Conservation (phyloP, 2,329 filamentous ascomycete species). For the Sarocladium brachiariae region DNA sequence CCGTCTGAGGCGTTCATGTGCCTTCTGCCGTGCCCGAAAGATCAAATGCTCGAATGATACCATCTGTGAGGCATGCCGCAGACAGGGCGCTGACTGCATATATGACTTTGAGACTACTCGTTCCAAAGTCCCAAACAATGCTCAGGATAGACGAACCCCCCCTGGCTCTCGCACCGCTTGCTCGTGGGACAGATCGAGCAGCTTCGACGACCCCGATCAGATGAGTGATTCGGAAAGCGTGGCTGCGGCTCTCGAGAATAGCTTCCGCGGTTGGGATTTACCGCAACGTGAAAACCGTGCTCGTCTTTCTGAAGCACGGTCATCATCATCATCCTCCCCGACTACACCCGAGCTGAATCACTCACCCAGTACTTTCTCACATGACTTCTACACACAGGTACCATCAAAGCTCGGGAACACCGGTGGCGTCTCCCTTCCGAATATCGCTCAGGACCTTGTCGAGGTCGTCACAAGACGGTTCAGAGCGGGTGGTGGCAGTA, state of each 20-base stretch:
- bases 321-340: not conserved
- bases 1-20: conserved; percentile 27
- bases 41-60: conserved; percentile 32
- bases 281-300: no score
- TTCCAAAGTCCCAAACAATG: conserved; percentile 21
- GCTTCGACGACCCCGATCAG: conserved; percentile 12
- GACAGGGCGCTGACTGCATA: conserved; percentile 30
- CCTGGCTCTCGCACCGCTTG: not conserved
- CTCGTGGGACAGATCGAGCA: conserved; percentile 12
- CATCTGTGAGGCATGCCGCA: conserved; percentile 30
- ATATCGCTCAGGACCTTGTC: conserved; percentile 25
- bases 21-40: conserved; percentile 30
- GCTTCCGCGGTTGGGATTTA: conserved; percentile 21
- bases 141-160: conserved; percentile 19
- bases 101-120: conserved; percentile 29
- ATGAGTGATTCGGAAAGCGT: conserved; percentile 19
- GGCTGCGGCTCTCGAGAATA: conserved; percentile 22
- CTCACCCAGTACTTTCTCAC: not conserved
- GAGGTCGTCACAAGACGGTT: conserved; percentile 22
- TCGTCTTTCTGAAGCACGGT: no score
- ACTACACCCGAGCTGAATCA: not conserved
- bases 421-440: conserved; percentile 21
- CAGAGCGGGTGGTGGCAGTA: conserved; percentile 22
- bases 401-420: conserved; percentile 14
- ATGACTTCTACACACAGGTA: not conserved